Evolutionary conservation across 805 yeast genomes (phyloP).

Genomic region (Wickerhamomyces tratensis): DNA sequence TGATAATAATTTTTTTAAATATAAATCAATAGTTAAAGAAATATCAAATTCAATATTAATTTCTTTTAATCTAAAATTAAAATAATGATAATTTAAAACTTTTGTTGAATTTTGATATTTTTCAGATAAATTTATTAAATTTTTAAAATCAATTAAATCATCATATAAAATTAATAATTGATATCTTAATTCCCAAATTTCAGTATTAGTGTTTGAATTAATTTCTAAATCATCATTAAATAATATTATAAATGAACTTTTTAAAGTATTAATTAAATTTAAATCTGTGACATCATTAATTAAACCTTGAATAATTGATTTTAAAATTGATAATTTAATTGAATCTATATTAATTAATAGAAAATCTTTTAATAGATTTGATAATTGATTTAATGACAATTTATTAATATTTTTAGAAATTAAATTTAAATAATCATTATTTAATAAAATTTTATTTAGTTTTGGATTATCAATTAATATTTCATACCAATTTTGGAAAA

Average conservation of each 20-base stretch:
- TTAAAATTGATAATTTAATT: conserved; percentile 15
- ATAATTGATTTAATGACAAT: conserved; percentile 39
- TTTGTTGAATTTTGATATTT: not conserved
- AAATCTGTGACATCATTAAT: conserved; percentile 20
- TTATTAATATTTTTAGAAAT: conserved; percentile 32
- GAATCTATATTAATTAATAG: conserved; percentile 8
- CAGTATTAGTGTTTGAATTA: not conserved
- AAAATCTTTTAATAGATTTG: conserved; percentile 13
- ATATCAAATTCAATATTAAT: conserved; percentile 22
- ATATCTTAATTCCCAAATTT: conserved; percentile 37
- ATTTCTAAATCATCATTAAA: conserved; percentile 10
- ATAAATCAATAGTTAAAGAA: conserved; percentile 4
- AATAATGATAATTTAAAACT: conserved; percentile 17
- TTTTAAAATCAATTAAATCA: conserved; percentile 16
- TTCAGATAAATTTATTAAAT: conserved; percentile 1
- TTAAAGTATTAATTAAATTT: conserved; percentile 14
- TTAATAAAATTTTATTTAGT: conserved; percentile 5
- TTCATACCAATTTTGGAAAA: conserved; percentile 36
- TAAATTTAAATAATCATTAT: conserved; percentile 20
- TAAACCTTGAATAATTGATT: conserved; percentile 32
- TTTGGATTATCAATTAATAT: conserved; percentile 3
- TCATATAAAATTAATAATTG: conserved; percentile 39
- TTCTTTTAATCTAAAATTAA: conserved; percentile 42
- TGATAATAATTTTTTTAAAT: conserved; percentile 18
- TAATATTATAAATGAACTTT: conserved; percentile 14